These are phyloP conservation scores for Fennellomyces sp. DNA, from an alignment of 371 early-diverging fungal species.

Conservation along the genomic window DNA sequence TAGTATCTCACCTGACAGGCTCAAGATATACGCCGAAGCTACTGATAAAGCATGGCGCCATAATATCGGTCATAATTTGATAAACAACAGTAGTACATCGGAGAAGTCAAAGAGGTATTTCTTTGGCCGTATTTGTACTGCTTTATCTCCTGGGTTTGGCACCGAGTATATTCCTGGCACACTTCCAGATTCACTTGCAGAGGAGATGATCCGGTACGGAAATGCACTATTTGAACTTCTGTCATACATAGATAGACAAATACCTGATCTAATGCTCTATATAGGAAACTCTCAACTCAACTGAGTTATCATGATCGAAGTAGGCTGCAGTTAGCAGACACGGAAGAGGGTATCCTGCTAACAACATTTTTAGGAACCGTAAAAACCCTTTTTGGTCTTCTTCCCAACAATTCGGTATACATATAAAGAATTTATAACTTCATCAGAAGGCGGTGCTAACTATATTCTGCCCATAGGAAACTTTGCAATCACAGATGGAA, in stretches of 20 bases:
- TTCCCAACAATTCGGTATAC: background rate
- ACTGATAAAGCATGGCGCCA: slow-evolving; percentile 15
- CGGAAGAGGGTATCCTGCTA: background rate
- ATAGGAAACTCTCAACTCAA: background rate
- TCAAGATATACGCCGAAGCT: background rate
- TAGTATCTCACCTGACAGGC: slow-evolving; percentile 29
- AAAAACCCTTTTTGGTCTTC: background rate
- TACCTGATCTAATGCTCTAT: background rate
- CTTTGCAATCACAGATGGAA: background rate
- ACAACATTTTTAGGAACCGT: background rate
- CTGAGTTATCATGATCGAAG: background rate
- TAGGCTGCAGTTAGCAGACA: background rate
- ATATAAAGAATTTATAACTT: background rate
- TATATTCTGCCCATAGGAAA: background rate
- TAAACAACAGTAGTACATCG: background rate
- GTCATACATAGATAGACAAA: background rate
- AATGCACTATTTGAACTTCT: no score
- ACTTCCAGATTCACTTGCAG: background rate
- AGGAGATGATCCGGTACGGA: background rate
- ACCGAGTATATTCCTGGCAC: background rate
- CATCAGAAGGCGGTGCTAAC: background rate
- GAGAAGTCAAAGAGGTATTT: no score
- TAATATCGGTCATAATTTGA: slow-evolving; percentile 1
- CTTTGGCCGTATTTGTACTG: no score
- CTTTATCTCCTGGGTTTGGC: background rate